Conservation (phyloP, 345 rosid genomes). For the Eucalyptus polyanthemos region DNA sequence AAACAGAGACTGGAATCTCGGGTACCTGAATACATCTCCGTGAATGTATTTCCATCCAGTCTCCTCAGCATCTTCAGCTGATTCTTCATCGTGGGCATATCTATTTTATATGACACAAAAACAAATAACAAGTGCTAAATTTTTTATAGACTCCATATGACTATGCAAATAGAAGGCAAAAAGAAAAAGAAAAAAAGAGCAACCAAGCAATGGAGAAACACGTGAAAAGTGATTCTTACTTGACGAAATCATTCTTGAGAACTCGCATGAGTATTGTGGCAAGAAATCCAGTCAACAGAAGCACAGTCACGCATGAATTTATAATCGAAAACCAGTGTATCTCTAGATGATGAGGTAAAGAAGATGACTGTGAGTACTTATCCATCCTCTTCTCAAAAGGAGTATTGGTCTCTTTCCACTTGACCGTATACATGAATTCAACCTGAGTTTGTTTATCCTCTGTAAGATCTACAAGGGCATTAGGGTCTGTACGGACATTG, state of each 20-base stretch:
- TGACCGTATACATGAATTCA: slow-evolving; percentile 36
- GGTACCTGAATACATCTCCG: slow-evolving; percentile 52
- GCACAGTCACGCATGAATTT: slow-evolving; percentile 49
- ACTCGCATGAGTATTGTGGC: slow-evolving; percentile 56
- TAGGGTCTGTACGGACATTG: slow-evolving; percentile 21
- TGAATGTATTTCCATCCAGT: slow-evolving; percentile 57
- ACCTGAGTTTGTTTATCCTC: slow-evolving; percentile 33
- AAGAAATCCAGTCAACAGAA: slow-evolving; percentile 49
- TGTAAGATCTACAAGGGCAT: slow-evolving; percentile 27
- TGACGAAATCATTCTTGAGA: slow-evolving; percentile 47
- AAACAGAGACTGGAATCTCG: slow-evolving; percentile 30
- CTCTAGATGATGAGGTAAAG: slow-evolving; percentile 43
- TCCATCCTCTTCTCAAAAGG: slow-evolving; percentile 50
- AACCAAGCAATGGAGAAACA: neutral
- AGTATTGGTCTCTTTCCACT: slow-evolving; percentile 43
- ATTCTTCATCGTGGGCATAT: slow-evolving; percentile 50
- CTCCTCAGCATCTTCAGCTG: slow-evolving; percentile 48
- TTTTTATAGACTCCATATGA: neutral
- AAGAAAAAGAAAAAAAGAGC: neutral
- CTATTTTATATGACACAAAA: neutral
- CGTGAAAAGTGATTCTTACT: slow-evolving; percentile 11
- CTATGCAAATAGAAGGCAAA: neutral
- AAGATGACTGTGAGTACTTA: slow-evolving; percentile 36
- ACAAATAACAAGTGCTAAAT: neutral
- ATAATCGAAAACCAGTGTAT: slow-evolving; percentile 54